Conservation (phyloP, 2,329 filamentous ascomycete species). For the Ceratocystis ficicola region DNA sequence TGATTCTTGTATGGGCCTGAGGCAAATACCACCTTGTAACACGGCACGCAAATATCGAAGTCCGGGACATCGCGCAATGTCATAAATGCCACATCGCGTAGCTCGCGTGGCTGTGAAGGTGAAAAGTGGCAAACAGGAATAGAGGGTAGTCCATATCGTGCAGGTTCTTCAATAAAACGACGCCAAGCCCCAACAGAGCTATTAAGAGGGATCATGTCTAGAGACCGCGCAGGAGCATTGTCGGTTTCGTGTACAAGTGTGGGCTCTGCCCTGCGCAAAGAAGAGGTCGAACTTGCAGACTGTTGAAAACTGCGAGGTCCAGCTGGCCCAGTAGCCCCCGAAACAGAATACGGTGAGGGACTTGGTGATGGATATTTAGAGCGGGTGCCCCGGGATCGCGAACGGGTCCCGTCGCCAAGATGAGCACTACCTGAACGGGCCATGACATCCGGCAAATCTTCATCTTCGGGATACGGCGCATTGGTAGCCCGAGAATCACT, state of each 20-base stretch:
- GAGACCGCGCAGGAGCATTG: background rate
- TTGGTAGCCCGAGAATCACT: background rate
- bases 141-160: slow-evolving; percentile 33
- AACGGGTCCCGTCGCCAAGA: slow-evolving; percentile 21
- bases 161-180: slow-evolving; percentile 43
- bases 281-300: slow-evolving; percentile 16
- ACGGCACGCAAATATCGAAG: slow-evolving; percentile 73
- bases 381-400: slow-evolving; percentile 15
- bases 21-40: slow-evolving; percentile 58
- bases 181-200: slow-evolving; percentile 34
- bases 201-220: slow-evolving; percentile 15
- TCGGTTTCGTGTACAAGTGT: slow-evolving; percentile 1
- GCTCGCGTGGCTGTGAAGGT: slow-evolving; percentile 42
- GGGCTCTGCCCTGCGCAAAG: slow-evolving; percentile 16
- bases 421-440: slow-evolving; percentile 22
- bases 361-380: slow-evolving; percentile 17
- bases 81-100: slow-evolving; percentile 62
- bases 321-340: slow-evolving; percentile 21
- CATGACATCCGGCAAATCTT: slow-evolving; percentile 24
- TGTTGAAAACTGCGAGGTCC: slow-evolving; percentile 25
- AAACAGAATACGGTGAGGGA: slow-evolving; percentile 5
- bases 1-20: slow-evolving; percentile 54
- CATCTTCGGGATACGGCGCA: slow-evolving; percentile 33
- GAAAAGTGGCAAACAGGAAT: slow-evolving; percentile 47
- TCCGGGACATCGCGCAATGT: slow-evolving; percentile 57